phyloP scores from a whole-genome alignment of 768 basidiomycete genomes.

The Trametes coccinea region DNA sequence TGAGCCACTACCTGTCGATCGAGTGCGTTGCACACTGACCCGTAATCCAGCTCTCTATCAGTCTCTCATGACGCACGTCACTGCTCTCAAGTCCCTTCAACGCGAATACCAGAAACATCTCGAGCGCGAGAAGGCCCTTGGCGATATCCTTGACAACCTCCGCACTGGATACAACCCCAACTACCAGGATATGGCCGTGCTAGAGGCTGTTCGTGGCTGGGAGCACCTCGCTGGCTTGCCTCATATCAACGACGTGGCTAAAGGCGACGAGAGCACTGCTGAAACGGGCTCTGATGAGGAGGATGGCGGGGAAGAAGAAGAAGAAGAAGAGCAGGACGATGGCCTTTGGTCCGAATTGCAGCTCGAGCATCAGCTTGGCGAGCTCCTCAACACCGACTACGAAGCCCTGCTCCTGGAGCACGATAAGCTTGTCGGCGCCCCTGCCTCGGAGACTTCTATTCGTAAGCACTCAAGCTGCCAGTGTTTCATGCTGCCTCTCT shows the following conservation, averaged over 20 bases:
- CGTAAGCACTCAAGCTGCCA: slow-evolving; percentile 45
- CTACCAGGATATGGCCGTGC: slow-evolving; percentile 98
- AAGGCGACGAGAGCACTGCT: slow-evolving; percentile 41
- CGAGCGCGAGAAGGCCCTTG: slow-evolving; percentile 74
- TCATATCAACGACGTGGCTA: slow-evolving; percentile 68
- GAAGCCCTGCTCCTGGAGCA: slow-evolving; percentile 75
- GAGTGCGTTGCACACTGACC: neutral
- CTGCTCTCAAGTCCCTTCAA: slow-evolving; percentile 75
- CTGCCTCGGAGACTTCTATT: slow-evolving; percentile 40
- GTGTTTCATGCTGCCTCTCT: neutral
- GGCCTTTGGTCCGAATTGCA: slow-evolving; percentile 60
- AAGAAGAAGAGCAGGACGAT: slow-evolving; percentile 59
- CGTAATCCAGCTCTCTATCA: slow-evolving; percentile 71
- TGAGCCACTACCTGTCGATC: neutral
- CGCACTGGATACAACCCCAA: slow-evolving; percentile 94
- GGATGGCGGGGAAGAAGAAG: slow-evolving; percentile 36
- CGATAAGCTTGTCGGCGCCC: slow-evolving; percentile 62
- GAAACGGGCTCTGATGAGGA: slow-evolving; percentile 26
- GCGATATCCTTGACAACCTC: slow-evolving; percentile 79
- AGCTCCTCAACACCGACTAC: slow-evolving; percentile 64
- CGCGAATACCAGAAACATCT: slow-evolving; percentile 70
- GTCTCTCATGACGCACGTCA: slow-evolving; percentile 69
- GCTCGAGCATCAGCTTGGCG: slow-evolving; percentile 58
- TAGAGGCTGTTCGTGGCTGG: slow-evolving; percentile 95
- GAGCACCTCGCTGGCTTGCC: slow-evolving; percentile 71